phyloP scores from a whole-genome alignment of 1,284 basidiomycete species.

The Malassezia slooffiae region DNA sequence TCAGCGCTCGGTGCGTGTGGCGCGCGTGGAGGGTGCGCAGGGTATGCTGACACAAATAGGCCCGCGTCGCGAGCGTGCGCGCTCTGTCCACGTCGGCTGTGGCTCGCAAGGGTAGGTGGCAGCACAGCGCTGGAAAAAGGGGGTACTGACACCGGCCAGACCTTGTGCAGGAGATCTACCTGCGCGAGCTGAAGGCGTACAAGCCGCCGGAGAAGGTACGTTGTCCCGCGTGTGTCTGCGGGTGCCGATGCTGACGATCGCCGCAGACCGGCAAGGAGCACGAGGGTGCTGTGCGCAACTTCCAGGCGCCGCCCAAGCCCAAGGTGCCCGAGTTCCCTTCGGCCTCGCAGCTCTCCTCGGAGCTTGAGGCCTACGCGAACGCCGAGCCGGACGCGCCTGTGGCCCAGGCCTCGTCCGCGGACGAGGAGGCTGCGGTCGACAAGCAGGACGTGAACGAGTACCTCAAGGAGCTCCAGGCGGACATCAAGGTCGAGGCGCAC shows the following conservation, averaged over 20 bases:
- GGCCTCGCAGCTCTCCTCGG: conserved; percentile 47
- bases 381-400: conserved; percentile 39
- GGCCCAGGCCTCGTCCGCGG: conserved; percentile 16
- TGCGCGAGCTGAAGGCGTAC: conserved; percentile 80
- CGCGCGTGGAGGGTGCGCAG: neutral
- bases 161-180: conserved; percentile 80
- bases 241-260: neutral
- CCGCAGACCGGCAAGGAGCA: conserved; percentile 20
- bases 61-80: conserved; percentile 16
- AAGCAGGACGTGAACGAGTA: conserved; percentile 45
- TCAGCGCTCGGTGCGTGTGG: conserved; percentile 11
- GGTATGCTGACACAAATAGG: conserved; percentile 1
- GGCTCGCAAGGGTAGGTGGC: conserved; percentile 35
- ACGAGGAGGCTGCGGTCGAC: conserved; percentile 22
- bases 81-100: conserved; percentile 37
- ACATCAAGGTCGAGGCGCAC: conserved; percentile 41
- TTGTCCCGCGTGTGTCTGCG: neutral
- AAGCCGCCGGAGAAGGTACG: conserved; percentile 53
- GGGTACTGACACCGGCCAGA: conserved; percentile 52
- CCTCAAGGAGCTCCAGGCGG: conserved; percentile 41
- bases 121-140: no score
- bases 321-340: conserved; percentile 47
- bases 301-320: conserved; percentile 47
- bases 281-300: conserved; percentile 48
- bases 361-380: conserved; percentile 48